These are phyloP conservation scores for Lepiota brunneoincarnata DNA, from an alignment of 768 basidiomycete species.

Conservation along the genomic window DNA sequence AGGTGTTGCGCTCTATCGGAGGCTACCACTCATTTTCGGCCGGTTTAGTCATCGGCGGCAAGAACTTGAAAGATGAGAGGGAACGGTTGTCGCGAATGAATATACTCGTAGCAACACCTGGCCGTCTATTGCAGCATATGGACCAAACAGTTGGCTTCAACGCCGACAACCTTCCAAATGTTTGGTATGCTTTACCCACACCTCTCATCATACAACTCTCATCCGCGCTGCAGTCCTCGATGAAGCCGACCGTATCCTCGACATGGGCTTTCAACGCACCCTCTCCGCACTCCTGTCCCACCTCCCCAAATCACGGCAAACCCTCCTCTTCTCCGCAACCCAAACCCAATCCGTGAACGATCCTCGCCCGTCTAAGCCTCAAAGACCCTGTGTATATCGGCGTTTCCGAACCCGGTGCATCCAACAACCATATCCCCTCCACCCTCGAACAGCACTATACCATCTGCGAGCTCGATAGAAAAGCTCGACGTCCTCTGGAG, in stretches of 20 bases:
- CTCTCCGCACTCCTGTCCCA: constrained; percentile 89
- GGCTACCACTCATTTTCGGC: constrained; percentile 91
- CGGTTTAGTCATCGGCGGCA: constrained; percentile 94
- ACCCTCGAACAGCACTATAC: constrained; percentile 89
- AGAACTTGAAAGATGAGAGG: constrained; percentile 89
- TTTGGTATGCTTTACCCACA: constrained; percentile 55
- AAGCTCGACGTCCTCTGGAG: constrained; percentile 91
- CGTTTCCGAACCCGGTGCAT: constrained; percentile 46
- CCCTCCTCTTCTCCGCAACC: constrained; percentile 94
- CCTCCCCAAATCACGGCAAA: constrained; percentile 89
- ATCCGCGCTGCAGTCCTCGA: constrained; percentile 67
- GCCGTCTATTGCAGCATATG: constrained; percentile 94
- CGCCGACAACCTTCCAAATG: constrained; percentile 83
- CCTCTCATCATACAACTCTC: constrained; percentile 1
- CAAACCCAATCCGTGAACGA: constrained; percentile 89
- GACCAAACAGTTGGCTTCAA: constrained; percentile 97
- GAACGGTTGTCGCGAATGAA: constrained; percentile 93
- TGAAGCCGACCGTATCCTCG: constrained; percentile 94
- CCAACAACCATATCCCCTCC: constrained; percentile 54
- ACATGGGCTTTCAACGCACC: constrained; percentile 92
- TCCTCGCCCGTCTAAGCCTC: constrained; percentile 86
- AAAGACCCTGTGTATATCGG: constrained; percentile 77
- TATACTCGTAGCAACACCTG: constrained; percentile 97
- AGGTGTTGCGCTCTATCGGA: constrained; percentile 91
- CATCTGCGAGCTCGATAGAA: constrained; percentile 78